These are phyloP conservation scores for Warburgia ugandensis DNA, from an alignment of 164 flowering plant genomes.

Conservation along the genomic window DNA sequence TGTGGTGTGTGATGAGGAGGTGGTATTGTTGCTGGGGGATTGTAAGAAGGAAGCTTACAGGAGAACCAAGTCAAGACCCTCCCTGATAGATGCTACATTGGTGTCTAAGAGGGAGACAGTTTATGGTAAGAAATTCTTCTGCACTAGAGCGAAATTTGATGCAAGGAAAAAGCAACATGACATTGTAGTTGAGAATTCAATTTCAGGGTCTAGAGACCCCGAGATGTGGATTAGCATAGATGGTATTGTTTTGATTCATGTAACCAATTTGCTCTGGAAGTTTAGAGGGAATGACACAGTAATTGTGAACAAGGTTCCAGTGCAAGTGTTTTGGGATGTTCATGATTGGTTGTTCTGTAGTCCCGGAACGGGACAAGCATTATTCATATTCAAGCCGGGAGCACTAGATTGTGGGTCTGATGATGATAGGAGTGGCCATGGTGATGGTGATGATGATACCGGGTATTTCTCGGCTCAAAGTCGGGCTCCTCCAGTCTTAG, in stretches of 20 bases:
- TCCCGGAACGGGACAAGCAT: conserved; percentile 34
- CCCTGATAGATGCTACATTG: conserved; percentile 49
- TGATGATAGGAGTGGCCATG: not conserved
- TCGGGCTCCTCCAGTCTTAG: conserved; percentile 6
- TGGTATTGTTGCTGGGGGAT: conserved; percentile 74
- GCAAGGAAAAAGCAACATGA: conserved; percentile 49
- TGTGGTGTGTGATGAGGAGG: conserved; percentile 63
- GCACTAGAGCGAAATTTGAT: conserved; percentile 64
- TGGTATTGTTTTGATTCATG: conserved; percentile 39
- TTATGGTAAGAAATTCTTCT: conserved; percentile 60
- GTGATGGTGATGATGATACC: not conserved
- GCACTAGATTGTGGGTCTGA: conserved; percentile 3
- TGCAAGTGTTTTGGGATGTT: conserved; percentile 67
- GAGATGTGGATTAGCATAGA: conserved; percentile 75
- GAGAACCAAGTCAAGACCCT: conserved; percentile 63
- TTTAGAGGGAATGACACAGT: conserved; percentile 63
- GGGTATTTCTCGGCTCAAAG: conserved; percentile 3
- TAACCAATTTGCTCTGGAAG: conserved; percentile 54
- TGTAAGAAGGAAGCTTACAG: conserved; percentile 72
- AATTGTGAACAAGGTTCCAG: conserved; percentile 24
- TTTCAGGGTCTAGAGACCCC: conserved; percentile 43
- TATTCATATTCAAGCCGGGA: conserved; percentile 57
- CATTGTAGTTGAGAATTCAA: conserved; percentile 63
- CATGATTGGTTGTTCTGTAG: conserved; percentile 56
- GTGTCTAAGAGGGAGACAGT: conserved; percentile 65